Percentiles rank a stretch among this genome's conserved stretches.
Evolutionary conservation across 164 flowering plant genomes (phyloP).

Genomic region (Piper betle): DNA sequence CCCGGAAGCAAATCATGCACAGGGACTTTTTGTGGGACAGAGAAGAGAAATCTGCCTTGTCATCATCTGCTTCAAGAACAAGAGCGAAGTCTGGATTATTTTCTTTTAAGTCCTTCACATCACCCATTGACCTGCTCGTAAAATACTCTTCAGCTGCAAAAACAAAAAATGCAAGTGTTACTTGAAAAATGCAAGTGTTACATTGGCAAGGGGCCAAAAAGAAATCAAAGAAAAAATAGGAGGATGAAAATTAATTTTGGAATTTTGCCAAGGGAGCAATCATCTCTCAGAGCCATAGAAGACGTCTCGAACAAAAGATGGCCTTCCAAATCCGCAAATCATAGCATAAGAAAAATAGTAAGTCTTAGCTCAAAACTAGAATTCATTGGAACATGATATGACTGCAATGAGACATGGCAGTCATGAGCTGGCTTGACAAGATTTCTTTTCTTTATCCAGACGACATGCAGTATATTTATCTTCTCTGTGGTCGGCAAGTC

Average conservation of each 20-base stretch:
- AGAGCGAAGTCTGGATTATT: slow-evolving; percentile 85
- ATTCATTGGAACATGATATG: background rate
- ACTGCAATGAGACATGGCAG: background rate
- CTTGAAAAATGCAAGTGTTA: too few species aligned
- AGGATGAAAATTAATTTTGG: background rate
- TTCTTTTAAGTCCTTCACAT: slow-evolving; percentile 90
- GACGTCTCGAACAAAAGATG: too few species aligned
- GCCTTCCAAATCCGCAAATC: too few species aligned
- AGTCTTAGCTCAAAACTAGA: background rate
- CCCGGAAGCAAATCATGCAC: slow-evolving; percentile 75
- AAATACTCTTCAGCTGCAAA: slow-evolving; percentile 93
- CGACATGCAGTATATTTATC: too few species aligned
- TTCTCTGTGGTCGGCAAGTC: too few species aligned
- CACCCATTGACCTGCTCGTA: slow-evolving; percentile 83
- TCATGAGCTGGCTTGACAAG: too few species aligned
- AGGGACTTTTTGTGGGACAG: slow-evolving; percentile 57
- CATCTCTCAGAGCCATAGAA: too few species aligned
- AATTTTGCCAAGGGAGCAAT: too few species aligned
- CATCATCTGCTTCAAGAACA: slow-evolving; percentile 48
- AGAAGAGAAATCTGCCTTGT: slow-evolving; percentile 35
- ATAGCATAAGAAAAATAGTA: background rate
- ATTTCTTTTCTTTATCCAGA: too few species aligned
- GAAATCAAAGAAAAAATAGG: background rate
- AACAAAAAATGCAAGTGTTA: background rate
- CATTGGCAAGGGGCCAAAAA: too few species aligned